Conservation (phyloP, 768 basidiomycete species). For the Boletus fagicola region DNA sequence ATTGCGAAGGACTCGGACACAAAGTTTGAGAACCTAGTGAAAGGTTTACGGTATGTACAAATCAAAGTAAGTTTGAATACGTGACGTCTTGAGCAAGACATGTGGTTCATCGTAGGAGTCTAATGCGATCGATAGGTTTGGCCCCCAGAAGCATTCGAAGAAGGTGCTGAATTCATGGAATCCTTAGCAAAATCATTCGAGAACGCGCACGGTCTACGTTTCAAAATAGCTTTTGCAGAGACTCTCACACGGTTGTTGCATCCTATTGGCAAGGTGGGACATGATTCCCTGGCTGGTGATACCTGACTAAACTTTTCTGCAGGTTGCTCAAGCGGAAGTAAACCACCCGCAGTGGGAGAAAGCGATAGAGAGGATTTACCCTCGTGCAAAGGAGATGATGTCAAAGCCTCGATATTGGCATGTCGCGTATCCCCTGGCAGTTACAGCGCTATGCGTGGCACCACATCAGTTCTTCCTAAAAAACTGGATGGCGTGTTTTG, state of each 20-base stretch:
- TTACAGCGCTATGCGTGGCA: constrained; percentile 83
- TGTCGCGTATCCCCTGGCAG: constrained; percentile 78
- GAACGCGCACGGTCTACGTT: constrained; percentile 75
- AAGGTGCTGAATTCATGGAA: constrained; percentile 89
- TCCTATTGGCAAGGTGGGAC: constrained; percentile 77
- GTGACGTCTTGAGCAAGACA: neutral
- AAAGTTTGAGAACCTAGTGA: constrained; percentile 81
- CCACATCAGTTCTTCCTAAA: constrained; percentile 82
- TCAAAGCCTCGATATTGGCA: constrained; percentile 88
- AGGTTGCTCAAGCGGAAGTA: constrained; percentile 95
- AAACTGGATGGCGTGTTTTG: constrained; percentile 76
- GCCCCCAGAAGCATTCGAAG: constrained; percentile 91
- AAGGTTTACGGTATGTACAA: constrained; percentile 76
- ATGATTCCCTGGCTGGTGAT: neutral
- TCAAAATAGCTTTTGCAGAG: constrained; percentile 87
- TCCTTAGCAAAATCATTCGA: constrained; percentile 79
- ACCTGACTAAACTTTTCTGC: constrained; percentile 1
- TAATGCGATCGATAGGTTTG: constrained; percentile 59
- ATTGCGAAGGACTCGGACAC: constrained; percentile 78
- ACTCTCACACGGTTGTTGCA: constrained; percentile 74
- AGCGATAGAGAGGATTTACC: constrained; percentile 80
- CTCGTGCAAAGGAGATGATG: constrained; percentile 82
- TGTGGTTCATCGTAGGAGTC: neutral
- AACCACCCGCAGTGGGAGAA: constrained; percentile 95
- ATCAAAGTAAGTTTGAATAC: constrained; percentile 56